Base-by-base conservation (phyloP, 495 filamentous ascomycete species). In the Penicillium nucicola region DNA sequence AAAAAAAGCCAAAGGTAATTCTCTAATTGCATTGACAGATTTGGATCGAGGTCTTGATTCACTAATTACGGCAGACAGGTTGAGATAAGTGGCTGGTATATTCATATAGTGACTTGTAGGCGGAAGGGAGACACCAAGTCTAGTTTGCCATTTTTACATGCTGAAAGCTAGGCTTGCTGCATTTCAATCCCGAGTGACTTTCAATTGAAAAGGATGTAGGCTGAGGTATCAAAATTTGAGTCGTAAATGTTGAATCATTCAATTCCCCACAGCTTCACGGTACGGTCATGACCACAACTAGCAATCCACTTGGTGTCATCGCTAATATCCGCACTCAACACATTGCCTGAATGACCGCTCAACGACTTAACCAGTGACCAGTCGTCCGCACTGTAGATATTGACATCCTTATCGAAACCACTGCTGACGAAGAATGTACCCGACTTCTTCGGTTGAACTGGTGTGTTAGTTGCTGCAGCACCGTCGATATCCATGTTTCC, bases 371-470 rank as follows among this genome's bases (percentile, higher is more conserved):
- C 84, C 36, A 93, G 76, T 2, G 87, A 85, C 93, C 95, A 97
- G 66, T 97, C 93, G 64, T 97, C 93, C 1, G 89, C 90, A 15
- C 90, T 95, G 68, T 92, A 97, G 39, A 97, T 77, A 60, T 97
- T 95, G 68, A 97, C 88, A 55, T 90, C 92, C 67, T 91, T 89
- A 68, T 99, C 95, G 58, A 99, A 97, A 2, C 93, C 93, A 52
- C 86, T 83, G 9, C 82, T 87, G 5, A 96, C 87, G 52, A 97
- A 85, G 69, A 97, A 96, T 3, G 93, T 95, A 38, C 92, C 88
- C 4, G 90, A 75, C 48, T 82, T 85, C 58, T 75, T 80, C n/a
- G 85, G 82, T 40, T 70, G 64, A 32, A 61, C 19, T 13, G 62
- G 55, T 19, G 37, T 46, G 6, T 58, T 48, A 13, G 55, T 50